Percentiles rank a stretch among this genome's conserved stretches.
phyloP scores from a whole-genome alignment of 371 early-diverging fungal species.

The Mucor indicus region DNA sequence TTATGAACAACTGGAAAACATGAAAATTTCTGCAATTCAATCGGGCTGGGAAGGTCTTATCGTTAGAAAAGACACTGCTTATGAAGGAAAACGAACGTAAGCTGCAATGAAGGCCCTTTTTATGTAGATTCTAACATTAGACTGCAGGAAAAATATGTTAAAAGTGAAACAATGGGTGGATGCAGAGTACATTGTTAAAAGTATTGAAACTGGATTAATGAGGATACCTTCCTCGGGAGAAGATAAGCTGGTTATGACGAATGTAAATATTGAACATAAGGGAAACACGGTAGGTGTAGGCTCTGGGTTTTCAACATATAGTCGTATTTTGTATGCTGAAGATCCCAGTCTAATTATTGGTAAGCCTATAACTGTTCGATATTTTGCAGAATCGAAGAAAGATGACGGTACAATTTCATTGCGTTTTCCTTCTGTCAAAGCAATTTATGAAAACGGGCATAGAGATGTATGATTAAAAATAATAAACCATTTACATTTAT shows the following conservation, averaged over 20 bases:
- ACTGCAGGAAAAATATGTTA: conserved; percentile 42
- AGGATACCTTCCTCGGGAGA: conserved; percentile 47
- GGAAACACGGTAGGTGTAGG: conserved; percentile 54
- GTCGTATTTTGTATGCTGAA: conserved; percentile 41
- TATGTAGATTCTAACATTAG: not conserved
- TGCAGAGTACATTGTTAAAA: conserved; percentile 52
- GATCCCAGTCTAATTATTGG: conserved; percentile 48
- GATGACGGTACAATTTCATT: conserved; percentile 35
- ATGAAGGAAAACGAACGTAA: conserved; percentile 59
- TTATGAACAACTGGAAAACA: conserved; percentile 22
- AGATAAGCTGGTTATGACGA: conserved; percentile 39
- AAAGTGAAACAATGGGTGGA: conserved; percentile 62
- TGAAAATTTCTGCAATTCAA: conserved; percentile 25
- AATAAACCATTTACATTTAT: not conserved
- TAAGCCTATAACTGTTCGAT: conserved; percentile 54
- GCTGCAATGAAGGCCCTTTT: not conserved
- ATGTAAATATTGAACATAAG: conserved; percentile 49
- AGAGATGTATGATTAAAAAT: conserved; percentile 23
- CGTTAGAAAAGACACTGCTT: conserved; percentile 45
- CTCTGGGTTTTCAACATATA: conserved; percentile 50
- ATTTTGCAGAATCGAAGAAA: conserved; percentile 49
- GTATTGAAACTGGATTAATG: conserved; percentile 48
- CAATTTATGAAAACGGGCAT: conserved; percentile 44
- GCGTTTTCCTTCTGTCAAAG: conserved; percentile 59
- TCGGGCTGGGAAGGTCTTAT: conserved; percentile 62